phyloP scores from a whole-genome alignment of 345 rosid species.

The Aethionema arabicum region DNA sequence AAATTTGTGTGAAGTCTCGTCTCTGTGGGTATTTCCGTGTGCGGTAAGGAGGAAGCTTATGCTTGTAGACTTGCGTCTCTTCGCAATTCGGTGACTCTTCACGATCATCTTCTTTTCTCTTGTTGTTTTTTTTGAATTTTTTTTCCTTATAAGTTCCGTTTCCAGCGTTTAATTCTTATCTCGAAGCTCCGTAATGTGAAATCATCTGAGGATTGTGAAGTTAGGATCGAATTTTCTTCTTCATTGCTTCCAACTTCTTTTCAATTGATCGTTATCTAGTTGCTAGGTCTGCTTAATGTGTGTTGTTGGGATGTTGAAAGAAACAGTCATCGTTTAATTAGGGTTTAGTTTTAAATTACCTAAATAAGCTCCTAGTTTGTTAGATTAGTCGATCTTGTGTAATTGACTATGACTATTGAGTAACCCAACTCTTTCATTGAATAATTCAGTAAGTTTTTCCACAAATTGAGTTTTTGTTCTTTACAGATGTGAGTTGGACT shows the following conservation, averaged over 20 bases:
- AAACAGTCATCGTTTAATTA: no score
- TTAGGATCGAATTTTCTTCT: slow-evolving; percentile 27
- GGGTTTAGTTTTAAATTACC: no score
- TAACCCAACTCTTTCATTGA: no score
- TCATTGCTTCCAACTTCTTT: slow-evolving; percentile 21
- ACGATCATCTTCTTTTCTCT: slow-evolving; percentile 23
- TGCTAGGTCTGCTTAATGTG: slow-evolving; percentile 35
- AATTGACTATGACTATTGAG: no score
- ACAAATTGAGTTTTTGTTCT: no score
- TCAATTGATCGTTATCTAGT: slow-evolving; percentile 28
- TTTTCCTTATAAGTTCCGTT: not conserved
- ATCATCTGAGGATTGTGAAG: slow-evolving; percentile 4
- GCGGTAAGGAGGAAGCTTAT: slow-evolving; percentile 37
- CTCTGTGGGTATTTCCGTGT: no score
- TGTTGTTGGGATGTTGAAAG: slow-evolving; percentile 1
- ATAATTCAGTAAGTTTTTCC: no score
- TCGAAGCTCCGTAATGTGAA: slow-evolving; percentile 33
- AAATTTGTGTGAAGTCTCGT: no score
- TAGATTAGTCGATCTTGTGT: no score
- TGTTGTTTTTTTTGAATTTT: no score
- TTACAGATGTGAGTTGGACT: slow-evolving; percentile 26
- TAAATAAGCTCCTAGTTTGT: no score
- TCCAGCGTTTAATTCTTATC: slow-evolving; percentile 26
- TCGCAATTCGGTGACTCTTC: slow-evolving; percentile 33
- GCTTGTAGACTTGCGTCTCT: slow-evolving; percentile 32